Base-by-base conservation (phyloP, 306 rosid species). In the Medicago arabica region DNA sequence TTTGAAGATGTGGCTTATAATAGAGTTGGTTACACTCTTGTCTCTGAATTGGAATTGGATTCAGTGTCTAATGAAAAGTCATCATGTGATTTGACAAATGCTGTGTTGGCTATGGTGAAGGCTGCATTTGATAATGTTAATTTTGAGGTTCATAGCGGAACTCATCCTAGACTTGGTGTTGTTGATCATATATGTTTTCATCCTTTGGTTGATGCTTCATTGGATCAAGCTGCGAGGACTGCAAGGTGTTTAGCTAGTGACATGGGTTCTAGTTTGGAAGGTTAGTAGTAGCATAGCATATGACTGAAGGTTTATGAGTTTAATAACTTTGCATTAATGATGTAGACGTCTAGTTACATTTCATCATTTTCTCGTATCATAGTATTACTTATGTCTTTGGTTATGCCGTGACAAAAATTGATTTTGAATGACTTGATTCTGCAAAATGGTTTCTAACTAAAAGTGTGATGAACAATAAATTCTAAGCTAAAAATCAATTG, bases 141-240 rank as follows among this genome's bases (percentile, higher is more conserved):
- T 66, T 85, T 95, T 49, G 83, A 89, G 72, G 59, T 50, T 14
- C 97, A 95, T 72, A 60, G 53, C 72, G 99, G 97, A 68, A 89
- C 92, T 82, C 99, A 92, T 82, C 99, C 97, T 16, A 85, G 97
- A 34, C 89, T 92, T 3, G 99, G 97, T 21, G 93, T 89, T 73
- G 96, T 90, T 18, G 99, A 95, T 78, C 98, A 90, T 49, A 87
- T 88, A 9, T 92, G 98, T 88, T 90, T 90, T 81, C 97, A 92
- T 63, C 98, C 97, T 15, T 61, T 92, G 83, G 83, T 77, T 6
- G 65, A 66, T 67, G 84, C 98, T 78, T 87, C 93, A 1, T 83
- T 95, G 83, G 89, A 69, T 25, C 91, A 92, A 25, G 81, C 87
- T 36, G 91, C 97, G 79, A 39, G 39, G 23, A 53, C 81, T 74